phyloP scores from a whole-genome alignment of 768 basidiomycete genomes.

The Tricholoma terreum region DNA sequence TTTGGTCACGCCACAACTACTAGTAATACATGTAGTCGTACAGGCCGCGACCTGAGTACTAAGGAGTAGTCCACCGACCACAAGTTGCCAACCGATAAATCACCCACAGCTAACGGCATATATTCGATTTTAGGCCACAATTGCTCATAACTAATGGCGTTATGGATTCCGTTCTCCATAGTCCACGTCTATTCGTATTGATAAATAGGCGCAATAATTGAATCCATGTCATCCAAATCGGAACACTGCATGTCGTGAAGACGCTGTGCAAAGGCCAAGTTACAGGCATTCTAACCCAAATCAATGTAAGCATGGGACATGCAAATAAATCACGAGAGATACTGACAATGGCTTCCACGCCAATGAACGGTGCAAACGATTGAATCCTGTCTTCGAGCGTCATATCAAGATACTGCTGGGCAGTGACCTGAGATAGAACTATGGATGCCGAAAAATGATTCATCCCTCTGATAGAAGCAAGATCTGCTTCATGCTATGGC shows the following conservation, averaged over 20 bases:
- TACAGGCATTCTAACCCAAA: background rate
- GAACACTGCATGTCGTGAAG: background rate
- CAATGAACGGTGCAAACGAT: conserved; percentile 46
- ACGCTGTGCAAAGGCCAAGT: background rate
- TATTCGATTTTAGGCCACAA: too few species aligned
- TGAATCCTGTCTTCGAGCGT: conserved; percentile 44
- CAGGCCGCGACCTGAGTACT: too few species aligned
- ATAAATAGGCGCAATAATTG: background rate
- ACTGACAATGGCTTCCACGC: conserved; percentile 52
- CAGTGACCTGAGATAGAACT: conserved; percentile 50
- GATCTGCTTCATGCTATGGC: conserved; percentile 59
- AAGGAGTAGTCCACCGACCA: too few species aligned
- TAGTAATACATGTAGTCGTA: too few species aligned
- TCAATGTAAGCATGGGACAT: background rate
- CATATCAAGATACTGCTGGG: conserved; percentile 56
- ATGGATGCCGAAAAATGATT: conserved; percentile 68
- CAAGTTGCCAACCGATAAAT: too few species aligned
- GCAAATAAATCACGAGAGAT: background rate
- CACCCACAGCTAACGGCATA: too few species aligned
- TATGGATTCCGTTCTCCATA: too few species aligned
- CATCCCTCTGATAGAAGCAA: conserved; percentile 58
- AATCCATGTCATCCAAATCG: background rate
- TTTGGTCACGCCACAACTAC: too few species aligned
- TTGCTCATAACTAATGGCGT: too few species aligned
- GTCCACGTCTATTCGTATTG: background rate